Evolutionary conservation across 2,329 filamentous ascomycete species (phyloP).

Genomic region (Tolypocladium album): DNA sequence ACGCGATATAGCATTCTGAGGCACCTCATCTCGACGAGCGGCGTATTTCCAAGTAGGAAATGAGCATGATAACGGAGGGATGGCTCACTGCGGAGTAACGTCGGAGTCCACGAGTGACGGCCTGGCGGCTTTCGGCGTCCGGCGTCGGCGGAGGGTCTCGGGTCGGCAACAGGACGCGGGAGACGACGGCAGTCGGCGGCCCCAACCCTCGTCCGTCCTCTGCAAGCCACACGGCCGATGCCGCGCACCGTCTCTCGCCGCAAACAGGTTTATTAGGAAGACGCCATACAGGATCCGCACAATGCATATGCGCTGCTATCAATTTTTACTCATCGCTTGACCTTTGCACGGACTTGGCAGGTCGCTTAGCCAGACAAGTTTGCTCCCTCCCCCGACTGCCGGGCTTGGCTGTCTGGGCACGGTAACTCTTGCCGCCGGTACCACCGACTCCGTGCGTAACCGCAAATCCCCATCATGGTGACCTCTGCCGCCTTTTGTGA

Average conservation of each 20-base stretch:
- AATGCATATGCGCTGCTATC: background rate
- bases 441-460: background rate
- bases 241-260: background rate
- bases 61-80: background rate
- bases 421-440: background rate
- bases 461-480: background rate
- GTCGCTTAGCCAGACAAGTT: background rate
- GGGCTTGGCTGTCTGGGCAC: background rate
- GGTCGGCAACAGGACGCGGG: background rate
- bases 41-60: background rate
- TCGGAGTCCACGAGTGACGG: background rate
- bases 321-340: background rate
- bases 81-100: background rate
- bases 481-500: background rate
- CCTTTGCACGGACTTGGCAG: background rate
- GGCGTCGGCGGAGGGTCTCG: background rate
- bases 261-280: background rate
- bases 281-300: too few species aligned
- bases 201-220: background rate
- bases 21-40: background rate
- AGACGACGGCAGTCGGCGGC: too few species aligned
- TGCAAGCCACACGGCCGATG: background rate
- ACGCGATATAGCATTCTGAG: too few species aligned
- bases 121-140: background rate
- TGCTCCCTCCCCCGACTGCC: background rate